These are phyloP conservation scores for Saraca asoca DNA, from an alignment of 331 rosid species.

Conservation along the genomic window DNA sequence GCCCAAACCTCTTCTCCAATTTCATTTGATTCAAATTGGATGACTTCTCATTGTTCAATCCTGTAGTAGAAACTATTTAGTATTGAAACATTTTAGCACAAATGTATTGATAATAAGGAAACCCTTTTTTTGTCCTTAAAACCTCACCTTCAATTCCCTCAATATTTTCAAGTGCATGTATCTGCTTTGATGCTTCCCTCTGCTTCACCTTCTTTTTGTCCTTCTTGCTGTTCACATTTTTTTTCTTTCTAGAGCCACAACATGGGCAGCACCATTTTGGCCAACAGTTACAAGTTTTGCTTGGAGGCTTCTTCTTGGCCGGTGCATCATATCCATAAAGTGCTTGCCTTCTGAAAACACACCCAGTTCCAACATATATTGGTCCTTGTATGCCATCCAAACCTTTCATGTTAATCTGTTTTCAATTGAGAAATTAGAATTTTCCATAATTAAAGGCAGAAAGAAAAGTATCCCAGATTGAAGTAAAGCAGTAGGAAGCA, in stretches of 20 bases:
- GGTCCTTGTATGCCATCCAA: constrained; percentile 97
- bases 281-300: constrained; percentile 95
- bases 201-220: constrained; percentile 80
- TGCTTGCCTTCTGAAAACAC: constrained; percentile 89
- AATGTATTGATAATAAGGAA: constrained; percentile 6
- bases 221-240: constrained; percentile 56
- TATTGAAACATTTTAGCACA: background rate
- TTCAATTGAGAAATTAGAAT: constrained; percentile 30
- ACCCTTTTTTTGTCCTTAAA: constrained; percentile 18
- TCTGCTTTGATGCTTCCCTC: constrained; percentile 92
- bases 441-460: constrained; percentile 11
- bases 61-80: constrained; percentile 48
- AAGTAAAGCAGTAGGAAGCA: constrained; percentile 17
- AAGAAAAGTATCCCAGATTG: background rate
- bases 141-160: constrained; percentile 72
- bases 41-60: constrained; percentile 44
- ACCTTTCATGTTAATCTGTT: constrained; percentile 98
- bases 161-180: constrained; percentile 93
- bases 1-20: constrained; percentile 90
- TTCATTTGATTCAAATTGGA: constrained; percentile 57
- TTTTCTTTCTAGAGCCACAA: constrained; percentile 67
- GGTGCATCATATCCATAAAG: constrained; percentile 96
- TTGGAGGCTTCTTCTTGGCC: constrained; percentile 72
- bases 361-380: constrained; percentile 96
- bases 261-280: constrained; percentile 90